Percentiles rank a stretch among this genome's conserved stretches.
Evolutionary conservation across 805 yeast species (phyloP).

Genomic region (Candida glaebosa): DNA sequence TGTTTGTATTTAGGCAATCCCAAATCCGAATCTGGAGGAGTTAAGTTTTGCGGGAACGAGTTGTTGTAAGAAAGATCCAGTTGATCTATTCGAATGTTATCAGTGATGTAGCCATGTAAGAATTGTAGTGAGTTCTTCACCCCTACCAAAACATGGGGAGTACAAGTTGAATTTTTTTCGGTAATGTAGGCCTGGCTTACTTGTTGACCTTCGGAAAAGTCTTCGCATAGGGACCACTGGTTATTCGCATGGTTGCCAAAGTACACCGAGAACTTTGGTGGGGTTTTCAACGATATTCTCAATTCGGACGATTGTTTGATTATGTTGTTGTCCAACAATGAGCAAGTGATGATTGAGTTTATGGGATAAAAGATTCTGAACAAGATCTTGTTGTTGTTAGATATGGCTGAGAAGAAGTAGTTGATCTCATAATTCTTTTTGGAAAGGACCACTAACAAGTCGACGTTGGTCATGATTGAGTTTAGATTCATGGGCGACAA

Average conservation of each 20-base stretch:
- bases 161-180: constrained; percentile 47
- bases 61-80: constrained; percentile 6
- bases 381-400: constrained; percentile 62
- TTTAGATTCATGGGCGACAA: constrained; percentile 66
- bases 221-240: constrained; percentile 81
- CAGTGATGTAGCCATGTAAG: constrained; percentile 52
- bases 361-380: constrained; percentile 74
- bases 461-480: constrained; percentile 63
- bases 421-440: constrained; percentile 70
- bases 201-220: constrained; percentile 80
- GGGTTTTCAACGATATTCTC: constrained; percentile 47
- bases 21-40: background rate
- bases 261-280: constrained; percentile 78
- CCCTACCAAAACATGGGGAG: constrained; percentile 71
- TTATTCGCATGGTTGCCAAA: constrained; percentile 56
- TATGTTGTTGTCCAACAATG: constrained; percentile 48
- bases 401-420: constrained; percentile 73
- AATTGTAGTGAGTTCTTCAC: constrained; percentile 46
- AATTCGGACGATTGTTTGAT: constrained; percentile 43
- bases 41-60: constrained; percentile 10
- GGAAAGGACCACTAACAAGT: constrained; percentile 65
- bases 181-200: constrained; percentile 63
- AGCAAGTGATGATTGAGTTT: constrained; percentile 54
- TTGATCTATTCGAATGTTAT: constrained; percentile 21
- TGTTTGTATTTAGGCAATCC: background rate